Evolutionary conservation across 768 basidiomycete genomes (phyloP).

Genomic region (Suillus alpinus): DNA sequence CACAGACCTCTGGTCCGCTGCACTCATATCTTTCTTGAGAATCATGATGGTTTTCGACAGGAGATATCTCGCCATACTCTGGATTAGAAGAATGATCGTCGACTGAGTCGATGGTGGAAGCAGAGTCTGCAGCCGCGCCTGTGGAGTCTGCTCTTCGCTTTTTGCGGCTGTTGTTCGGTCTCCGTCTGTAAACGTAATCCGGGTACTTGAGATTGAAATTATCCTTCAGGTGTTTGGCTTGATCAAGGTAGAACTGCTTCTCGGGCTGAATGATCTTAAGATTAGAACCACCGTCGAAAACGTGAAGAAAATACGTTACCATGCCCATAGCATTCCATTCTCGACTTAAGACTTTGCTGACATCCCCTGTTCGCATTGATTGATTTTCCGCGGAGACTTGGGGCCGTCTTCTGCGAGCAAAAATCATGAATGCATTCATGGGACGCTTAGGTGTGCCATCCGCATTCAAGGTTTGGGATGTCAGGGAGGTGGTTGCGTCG

Average conservation of each 20-base stretch:
- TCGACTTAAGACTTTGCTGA: conserved; percentile 82
- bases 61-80: conserved; percentile 39
- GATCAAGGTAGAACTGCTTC: conserved; percentile 86
- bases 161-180: conserved; percentile 84
- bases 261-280: conserved; percentile 47
- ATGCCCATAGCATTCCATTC: conserved; percentile 83
- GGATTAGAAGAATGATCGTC: conserved; percentile 27
- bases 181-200: conserved; percentile 85
- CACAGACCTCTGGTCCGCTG: conserved; percentile 15
- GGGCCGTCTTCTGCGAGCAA: conserved; percentile 76
- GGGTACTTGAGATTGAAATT: conserved; percentile 83
- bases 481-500: conserved; percentile 49
- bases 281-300: conserved; percentile 8
- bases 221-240: conserved; percentile 83
- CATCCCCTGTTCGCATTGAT: conserved; percentile 87
- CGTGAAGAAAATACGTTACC: conserved; percentile 39
- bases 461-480: conserved; percentile 76
- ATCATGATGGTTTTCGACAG: conserved; percentile 33
- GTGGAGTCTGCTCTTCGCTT: conserved; percentile 42
- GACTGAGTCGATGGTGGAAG: conserved; percentile 28
- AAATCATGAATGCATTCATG: conserved; percentile 96
- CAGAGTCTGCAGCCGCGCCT: conserved; percentile 27
- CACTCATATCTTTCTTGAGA: conserved; percentile 4
- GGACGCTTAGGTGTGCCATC: conserved; percentile 88
- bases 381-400: conserved; percentile 87